Percentiles rank a stretch among this genome's conserved stretches.
Evolutionary conservation across 257 asterid species (phyloP).

Genomic region (Solanum pimpinellifolium): DNA sequence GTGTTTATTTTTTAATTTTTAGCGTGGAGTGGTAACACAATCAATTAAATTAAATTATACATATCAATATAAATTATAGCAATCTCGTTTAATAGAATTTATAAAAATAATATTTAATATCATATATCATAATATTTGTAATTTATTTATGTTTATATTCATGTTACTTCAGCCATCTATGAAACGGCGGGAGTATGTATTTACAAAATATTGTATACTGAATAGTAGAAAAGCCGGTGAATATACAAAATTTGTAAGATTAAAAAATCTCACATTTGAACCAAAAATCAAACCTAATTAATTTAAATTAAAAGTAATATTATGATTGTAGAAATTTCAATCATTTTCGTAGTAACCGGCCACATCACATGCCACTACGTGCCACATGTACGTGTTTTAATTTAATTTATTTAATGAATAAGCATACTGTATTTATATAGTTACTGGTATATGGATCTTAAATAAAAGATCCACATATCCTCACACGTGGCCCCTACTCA

Average conservation of each 20-base stretch:
- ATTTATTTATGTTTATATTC: no score
- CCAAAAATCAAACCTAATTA: not conserved
- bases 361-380: not conserved
- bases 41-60: not conserved
- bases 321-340: not conserved
- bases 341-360: not conserved
- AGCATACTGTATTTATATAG: not conserved
- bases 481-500: not conserved
- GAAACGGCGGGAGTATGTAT: not conserved
- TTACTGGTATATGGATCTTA: not conserved
- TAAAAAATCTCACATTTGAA: not conserved
- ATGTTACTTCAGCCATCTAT: not conserved
- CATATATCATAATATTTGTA: no score
- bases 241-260: not conserved
- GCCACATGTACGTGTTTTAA: not conserved
- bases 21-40: not conserved
- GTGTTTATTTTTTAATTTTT: not conserved
- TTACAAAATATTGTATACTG: not conserved
- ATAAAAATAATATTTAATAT: no score
- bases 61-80: not conserved
- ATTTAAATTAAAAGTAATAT: not conserved
- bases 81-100: accelerated
- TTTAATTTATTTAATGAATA: not conserved
- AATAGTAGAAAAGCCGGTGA: not conserved
- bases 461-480: not conserved